Conservation (phyloP, 1,139 yeast species). For the Kurtzmaniella quercitrusa region DNA sequence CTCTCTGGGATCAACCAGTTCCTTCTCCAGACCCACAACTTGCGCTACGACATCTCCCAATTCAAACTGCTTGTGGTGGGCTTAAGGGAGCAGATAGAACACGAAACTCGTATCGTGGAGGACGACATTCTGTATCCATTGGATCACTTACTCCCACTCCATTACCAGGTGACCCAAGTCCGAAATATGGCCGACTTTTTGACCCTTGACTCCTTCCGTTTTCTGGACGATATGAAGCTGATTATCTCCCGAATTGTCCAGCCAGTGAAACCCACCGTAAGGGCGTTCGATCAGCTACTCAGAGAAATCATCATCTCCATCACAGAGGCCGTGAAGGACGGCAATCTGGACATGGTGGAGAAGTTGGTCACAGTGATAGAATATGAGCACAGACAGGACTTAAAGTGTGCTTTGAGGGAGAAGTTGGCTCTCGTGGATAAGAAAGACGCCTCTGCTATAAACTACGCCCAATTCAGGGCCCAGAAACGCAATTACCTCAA, state of each 20-base stretch:
- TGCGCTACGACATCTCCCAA: constrained; percentile 59
- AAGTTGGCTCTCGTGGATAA: constrained; percentile 31
- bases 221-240: constrained; percentile 68
- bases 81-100: constrained; percentile 50
- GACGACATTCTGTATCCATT: constrained; percentile 53
- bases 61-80: constrained; percentile 49
- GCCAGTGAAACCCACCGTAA: constrained; percentile 46
- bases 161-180: constrained; percentile 63
- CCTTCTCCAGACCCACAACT: constrained; percentile 62
- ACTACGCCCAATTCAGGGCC: constrained; percentile 37
- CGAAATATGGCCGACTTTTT: constrained; percentile 80
- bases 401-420: constrained; percentile 50
- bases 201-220: constrained; percentile 43
- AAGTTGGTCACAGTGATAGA: constrained; percentile 76
- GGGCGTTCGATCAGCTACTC: constrained; percentile 62
- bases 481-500: constrained; percentile 59
- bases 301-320: constrained; percentile 57
- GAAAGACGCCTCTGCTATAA: constrained; percentile 16
- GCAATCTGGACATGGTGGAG: constrained; percentile 63
- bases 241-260: constrained; percentile 59
- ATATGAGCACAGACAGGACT: constrained; percentile 74
- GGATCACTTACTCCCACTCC: constrained; percentile 60
- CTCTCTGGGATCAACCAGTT: constrained; percentile 69
- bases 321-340: constrained; percentile 67
- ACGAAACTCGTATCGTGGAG: constrained; percentile 46